Percentiles rank a stretch among this genome's conserved stretches.
phyloP scores from a whole-genome alignment of 305 asterid species.

The Solanum chacoense region DNA sequence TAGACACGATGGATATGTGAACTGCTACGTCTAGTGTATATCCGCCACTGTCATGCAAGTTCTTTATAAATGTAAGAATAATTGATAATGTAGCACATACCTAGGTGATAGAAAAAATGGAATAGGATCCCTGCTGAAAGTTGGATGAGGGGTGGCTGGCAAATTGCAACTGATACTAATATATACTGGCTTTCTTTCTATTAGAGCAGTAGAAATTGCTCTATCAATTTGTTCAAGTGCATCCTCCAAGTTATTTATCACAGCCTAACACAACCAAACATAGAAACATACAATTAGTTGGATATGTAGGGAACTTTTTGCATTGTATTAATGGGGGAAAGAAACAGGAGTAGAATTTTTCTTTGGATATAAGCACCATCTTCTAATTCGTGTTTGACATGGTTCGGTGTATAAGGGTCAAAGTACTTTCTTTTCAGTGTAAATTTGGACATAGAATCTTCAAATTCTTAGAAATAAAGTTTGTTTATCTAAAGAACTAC shows the following conservation, averaged over 20 bases:
- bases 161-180: conserved; percentile 54
- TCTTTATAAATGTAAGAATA: background rate
- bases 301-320: background rate
- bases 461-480: background rate
- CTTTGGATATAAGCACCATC: background rate
- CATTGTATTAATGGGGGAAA: background rate
- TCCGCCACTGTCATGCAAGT: background rate
- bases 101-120: conserved; percentile 46
- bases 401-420: background rate
- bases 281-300: background rate
- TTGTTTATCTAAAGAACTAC: background rate
- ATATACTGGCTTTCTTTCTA: conserved; percentile 67
- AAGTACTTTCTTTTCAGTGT: background rate
- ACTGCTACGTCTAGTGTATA: background rate
- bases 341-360: background rate
- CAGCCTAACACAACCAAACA: conserved; percentile 29
- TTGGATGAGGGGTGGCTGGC: conserved; percentile 50
- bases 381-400: background rate
- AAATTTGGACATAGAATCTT: background rate
- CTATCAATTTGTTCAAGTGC: conserved; percentile 50
- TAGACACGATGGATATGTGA: background rate
- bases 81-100: conserved; percentile 10
- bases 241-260: conserved; percentile 51
- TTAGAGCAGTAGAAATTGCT: conserved; percentile 53
- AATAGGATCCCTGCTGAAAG: conserved; percentile 47